Evolutionary conservation across 2,329 filamentous ascomycete genomes (phyloP).

Genomic region (Clarireedia sp.): DNA sequence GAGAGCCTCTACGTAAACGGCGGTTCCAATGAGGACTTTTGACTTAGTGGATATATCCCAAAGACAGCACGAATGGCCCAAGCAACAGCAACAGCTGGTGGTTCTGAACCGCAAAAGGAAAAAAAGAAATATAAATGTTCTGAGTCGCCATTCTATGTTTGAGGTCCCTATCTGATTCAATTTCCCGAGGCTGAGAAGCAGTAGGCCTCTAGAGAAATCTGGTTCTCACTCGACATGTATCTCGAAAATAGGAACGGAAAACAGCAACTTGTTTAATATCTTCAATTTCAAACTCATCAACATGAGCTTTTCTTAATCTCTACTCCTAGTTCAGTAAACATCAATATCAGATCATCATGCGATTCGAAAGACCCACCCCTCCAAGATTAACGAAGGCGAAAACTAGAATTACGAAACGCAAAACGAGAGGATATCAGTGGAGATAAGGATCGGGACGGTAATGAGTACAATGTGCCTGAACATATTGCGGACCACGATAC

Average conservation of each 20-base stretch:
- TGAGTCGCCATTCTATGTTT: conserved; percentile 11
- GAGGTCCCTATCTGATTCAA: conserved; percentile 11
- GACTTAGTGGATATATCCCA: neutral
- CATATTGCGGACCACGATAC: neutral
- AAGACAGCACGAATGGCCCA: neutral
- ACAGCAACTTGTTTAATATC: conserved; percentile 15
- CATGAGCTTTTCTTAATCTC: neutral
- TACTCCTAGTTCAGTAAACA: neutral
- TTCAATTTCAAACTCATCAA: conserved; percentile 16
- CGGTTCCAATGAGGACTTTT: neutral
- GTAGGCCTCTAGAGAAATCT: conserved; percentile 4
- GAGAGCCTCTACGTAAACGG: neutral
- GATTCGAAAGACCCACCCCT: conserved; percentile 15
- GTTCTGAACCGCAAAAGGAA: neutral
- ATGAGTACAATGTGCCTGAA: conserved; percentile 3
- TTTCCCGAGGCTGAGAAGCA: conserved; percentile 10
- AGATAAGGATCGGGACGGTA: conserved; percentile 12
- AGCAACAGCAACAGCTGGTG: neutral
- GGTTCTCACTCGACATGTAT: conserved; percentile 11
- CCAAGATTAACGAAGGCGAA: conserved; percentile 4
- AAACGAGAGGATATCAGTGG: conserved; percentile 10
- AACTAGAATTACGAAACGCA: conserved; percentile 1
- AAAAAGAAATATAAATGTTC: neutral
- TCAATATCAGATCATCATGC: conserved; percentile 11
- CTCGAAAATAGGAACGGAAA: conserved; percentile 9